phyloP scores from a whole-genome alignment of 75 land plant species.

The Selaginella moellendorffii region DNA sequence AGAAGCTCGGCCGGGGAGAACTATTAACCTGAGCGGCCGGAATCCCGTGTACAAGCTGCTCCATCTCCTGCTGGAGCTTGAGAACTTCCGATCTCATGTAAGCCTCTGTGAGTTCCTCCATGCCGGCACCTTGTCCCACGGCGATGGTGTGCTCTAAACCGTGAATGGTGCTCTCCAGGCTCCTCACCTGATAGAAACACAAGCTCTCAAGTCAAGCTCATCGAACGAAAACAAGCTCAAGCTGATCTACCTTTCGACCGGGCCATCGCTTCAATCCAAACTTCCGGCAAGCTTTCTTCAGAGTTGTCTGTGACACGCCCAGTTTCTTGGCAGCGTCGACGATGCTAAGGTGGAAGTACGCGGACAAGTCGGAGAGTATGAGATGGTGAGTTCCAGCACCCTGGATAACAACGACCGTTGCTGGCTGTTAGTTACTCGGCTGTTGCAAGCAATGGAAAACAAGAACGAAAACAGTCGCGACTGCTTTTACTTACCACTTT shows the following conservation, averaged over 20 bases:
- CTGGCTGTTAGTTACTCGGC: too few relatives aligned
- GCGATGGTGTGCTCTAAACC: conserved; percentile 30
- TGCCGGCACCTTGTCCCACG: conserved; percentile 29
- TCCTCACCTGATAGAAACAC: conserved; percentile 16
- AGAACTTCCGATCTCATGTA: conserved; percentile 27
- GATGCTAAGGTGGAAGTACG: conserved; percentile 24
- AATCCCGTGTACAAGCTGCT: conserved; percentile 27
- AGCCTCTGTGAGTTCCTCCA: conserved; percentile 28
- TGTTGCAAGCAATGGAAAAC: too few relatives aligned
- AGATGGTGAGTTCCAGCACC: conserved; percentile 26
- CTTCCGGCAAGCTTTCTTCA: conserved; percentile 29
- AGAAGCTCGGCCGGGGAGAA: neutral
- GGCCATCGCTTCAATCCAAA: conserved; percentile 31
- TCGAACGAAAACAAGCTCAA: neutral
- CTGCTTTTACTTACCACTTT: conserved; percentile 18
- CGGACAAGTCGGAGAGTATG: conserved; percentile 24
- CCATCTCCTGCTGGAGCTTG: conserved; percentile 32
- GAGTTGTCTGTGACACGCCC: conserved; percentile 27
- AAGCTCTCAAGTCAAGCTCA: neutral
- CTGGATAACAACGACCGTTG: conserved; percentile 7
- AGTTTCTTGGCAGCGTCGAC: conserved; percentile 32
- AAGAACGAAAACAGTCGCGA: too few relatives aligned
- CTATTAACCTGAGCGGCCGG: conserved; percentile 12
- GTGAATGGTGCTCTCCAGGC: conserved; percentile 30
- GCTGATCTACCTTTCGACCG: conserved; percentile 21